phyloP scores from a whole-genome alignment of 2,329 filamentous ascomycete species.

The Alternaria sp. region DNA sequence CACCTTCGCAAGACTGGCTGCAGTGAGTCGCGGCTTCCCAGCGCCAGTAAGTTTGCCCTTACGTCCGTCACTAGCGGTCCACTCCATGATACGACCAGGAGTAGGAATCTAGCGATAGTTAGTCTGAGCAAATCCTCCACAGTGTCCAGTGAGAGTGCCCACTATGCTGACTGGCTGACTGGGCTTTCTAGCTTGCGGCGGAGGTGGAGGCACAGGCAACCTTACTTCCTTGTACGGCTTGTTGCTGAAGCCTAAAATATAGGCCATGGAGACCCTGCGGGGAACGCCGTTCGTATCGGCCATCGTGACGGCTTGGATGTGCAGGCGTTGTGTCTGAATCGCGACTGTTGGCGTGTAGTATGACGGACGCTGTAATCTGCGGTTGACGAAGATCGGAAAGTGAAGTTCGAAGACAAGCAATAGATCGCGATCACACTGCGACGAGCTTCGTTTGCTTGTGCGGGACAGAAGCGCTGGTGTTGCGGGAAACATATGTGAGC shows the following conservation, averaged over 20 bases:
- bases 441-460: not conserved
- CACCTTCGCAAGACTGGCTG: constrained; percentile 23
- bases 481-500: not conserved
- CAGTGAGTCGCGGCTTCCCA: constrained; percentile 26
- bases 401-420: not conserved
- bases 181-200: constrained; percentile 9
- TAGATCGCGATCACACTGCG: not conserved
- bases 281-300: constrained; percentile 17
- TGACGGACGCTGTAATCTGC: too few relatives aligned
- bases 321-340: not conserved
- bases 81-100: constrained; percentile 43
- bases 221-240: constrained; percentile 41
- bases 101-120: constrained; percentile 23
- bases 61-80: constrained; percentile 47
- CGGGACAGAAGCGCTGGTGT: not conserved
- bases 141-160: not conserved
- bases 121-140: not conserved
- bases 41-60: constrained; percentile 34
- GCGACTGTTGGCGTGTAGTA: not conserved
- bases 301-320: constrained; percentile 19
- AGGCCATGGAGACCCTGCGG: constrained; percentile 37
- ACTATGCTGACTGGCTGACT: constrained; percentile 28
- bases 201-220: constrained; percentile 17
- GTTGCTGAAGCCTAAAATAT: constrained; percentile 41
- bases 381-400: not conserved